A percentile compares a stretch with the other conserved stretches of the same genome.
Conservation (phyloP, 2,329 filamentous ascomycete species). For the Ophiostoma sp. region DNA sequence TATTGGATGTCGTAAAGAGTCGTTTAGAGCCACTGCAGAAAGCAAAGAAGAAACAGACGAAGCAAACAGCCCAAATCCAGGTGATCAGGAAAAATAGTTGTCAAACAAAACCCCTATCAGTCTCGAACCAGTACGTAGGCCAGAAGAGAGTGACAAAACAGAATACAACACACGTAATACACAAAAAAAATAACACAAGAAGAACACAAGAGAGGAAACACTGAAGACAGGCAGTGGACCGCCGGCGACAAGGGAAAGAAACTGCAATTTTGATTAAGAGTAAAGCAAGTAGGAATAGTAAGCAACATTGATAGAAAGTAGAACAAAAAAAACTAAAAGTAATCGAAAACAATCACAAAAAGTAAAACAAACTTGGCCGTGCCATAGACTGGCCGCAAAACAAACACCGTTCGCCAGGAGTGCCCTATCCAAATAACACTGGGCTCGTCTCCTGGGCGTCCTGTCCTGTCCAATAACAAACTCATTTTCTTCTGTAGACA, state of each 20-base stretch:
- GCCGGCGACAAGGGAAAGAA: neutral
- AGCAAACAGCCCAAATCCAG: neutral
- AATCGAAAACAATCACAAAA: neutral
- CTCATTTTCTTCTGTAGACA: slow-evolving; percentile 2
- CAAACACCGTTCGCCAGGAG: slow-evolving; percentile 11
- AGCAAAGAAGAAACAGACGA: neutral
- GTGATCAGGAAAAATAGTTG: neutral
- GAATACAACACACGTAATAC: neutral
- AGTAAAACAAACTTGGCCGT: neutral
- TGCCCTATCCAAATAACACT: neutral
- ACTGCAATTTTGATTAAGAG: neutral
- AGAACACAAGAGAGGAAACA: neutral
- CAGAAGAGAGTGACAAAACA: neutral
- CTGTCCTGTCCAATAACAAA: neutral
- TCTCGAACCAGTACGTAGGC: neutral
- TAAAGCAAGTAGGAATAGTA: neutral
- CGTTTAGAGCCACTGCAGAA: neutral
- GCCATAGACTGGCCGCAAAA: neutral
- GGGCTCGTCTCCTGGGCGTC: neutral
- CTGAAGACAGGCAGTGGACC: neutral
- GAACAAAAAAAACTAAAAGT: neutral
- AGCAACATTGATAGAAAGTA: neutral
- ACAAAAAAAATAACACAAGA: neutral
- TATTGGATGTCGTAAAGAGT: slow-evolving; percentile 2
- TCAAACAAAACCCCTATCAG: neutral